Evolutionary conservation across 2,329 filamentous ascomycete genomes (phyloP), one percentile per base, ranked within the genome.

Genomic region (Penicillium freii): DNA sequence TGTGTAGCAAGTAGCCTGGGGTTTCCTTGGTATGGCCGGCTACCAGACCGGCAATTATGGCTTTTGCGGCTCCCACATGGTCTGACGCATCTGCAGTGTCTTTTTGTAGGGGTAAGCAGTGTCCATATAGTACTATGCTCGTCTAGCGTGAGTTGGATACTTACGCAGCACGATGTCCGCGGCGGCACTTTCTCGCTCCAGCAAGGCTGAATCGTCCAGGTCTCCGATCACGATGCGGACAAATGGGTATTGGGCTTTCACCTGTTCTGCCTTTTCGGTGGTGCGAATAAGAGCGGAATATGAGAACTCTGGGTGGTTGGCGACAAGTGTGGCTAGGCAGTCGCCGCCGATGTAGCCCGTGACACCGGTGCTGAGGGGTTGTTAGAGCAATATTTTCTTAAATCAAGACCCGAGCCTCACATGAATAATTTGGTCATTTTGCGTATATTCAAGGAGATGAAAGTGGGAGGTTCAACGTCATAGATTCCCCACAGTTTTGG

Each of bases 261-360:
- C 66, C 33, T 72, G 64, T 27, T 69, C 63, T 42, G 73, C 75
- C 54, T 76, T 75, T 17, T 73, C 69, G 8, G 66, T 64, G 34
- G 70, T 73, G 46, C 77, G 75, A 19, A 79, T 69, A 2, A 78
- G 65, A 10, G 66, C 69, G 1, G 72, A 70, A 57, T 73, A 70
- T 25, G 75, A 68, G 62, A 74, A 76, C 8, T 77, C 73, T 8
- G 75, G 73, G 59, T 80, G 75, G 5, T 71, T 62, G 29, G 75
- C 68, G 6, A 69, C 61, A 15, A 82, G 60, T 2, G 73, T 72
- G 58, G 78, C 73, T 9, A 82, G 71, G 47, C 77, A 73, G 50
- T 80, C 78, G 38, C 80, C 80, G 11, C 80, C 80, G 54, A 82
- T 79, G 66, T 81, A 82, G 45, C 79, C 79, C 5, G 79, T 80